Conservation (phyloP, 2,329 filamentous ascomycete genomes). For the Colletotrichum abscissum region DNA sequence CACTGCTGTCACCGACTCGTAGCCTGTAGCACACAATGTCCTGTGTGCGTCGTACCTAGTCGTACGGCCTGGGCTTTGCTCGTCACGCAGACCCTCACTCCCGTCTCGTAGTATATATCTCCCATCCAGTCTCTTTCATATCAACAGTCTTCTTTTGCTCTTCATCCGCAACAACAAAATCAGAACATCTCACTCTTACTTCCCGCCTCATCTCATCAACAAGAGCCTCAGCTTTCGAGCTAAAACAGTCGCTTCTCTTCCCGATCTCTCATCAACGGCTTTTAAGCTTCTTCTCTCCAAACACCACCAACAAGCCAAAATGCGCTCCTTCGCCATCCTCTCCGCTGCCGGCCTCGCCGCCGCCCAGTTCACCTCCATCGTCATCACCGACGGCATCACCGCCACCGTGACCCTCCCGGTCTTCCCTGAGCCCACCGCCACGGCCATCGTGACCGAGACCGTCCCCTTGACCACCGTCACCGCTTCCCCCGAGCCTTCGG, state of each 20-base stretch:
- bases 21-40: slow-evolving; percentile 1
- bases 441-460: slow-evolving; percentile 28
- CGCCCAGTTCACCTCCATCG: slow-evolving; percentile 38
- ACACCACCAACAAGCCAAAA: slow-evolving; percentile 26
- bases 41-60: slow-evolving; percentile 22
- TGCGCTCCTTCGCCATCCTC: slow-evolving; percentile 40
- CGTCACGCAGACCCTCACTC: slow-evolving; percentile 16
- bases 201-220: not conserved
- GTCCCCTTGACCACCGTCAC: slow-evolving; percentile 33
- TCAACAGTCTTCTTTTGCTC: not conserved
- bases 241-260: slow-evolving; percentile 20
- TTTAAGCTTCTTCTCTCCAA: not conserved
- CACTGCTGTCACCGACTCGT: slow-evolving; percentile 33
- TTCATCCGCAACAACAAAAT: not conserved
- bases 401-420: slow-evolving; percentile 37
- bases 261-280: not conserved
- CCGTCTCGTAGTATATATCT: slow-evolving; percentile 24
- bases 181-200: not conserved
- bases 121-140: not conserved
- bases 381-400: slow-evolving; percentile 38
- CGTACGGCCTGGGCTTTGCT: not conserved
- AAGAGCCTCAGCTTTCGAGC: slow-evolving; percentile 14
- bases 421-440: slow-evolving; percentile 35
- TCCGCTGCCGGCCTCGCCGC: slow-evolving; percentile 35
- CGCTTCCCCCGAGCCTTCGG: slow-evolving; percentile 12